Percentiles rank a stretch among this genome's conserved stretches.
Conservation (phyloP, 2,329 filamentous ascomycete species). For the Apiospora arundinis region DNA sequence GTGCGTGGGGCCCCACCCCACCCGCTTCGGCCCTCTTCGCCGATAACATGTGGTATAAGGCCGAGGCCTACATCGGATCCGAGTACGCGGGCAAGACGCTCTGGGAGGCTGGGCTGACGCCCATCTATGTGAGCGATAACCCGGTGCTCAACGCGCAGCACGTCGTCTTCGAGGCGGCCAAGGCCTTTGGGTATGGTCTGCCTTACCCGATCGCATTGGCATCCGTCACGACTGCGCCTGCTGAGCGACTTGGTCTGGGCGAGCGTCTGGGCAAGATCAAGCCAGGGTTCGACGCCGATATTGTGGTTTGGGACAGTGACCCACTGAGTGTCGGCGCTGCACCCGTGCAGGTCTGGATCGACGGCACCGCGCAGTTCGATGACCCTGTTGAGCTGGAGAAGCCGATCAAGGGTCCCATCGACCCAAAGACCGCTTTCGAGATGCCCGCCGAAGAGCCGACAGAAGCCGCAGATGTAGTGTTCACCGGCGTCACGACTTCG, state of each 20-base stretch:
- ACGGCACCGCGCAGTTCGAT: constrained; percentile 64
- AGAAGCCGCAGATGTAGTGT: constrained; percentile 51
- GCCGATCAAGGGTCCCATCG: constrained; percentile 46
- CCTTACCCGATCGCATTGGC: constrained; percentile 66
- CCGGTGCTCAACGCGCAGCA: constrained; percentile 74
- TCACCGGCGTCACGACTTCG: constrained; percentile 62
- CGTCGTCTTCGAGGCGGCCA: constrained; percentile 69
- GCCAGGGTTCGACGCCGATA: constrained; percentile 65
- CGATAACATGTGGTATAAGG: constrained; percentile 77
- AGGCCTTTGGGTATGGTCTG: constrained; percentile 64
- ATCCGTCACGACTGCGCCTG: constrained; percentile 64
- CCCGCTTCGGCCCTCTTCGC: constrained; percentile 71
- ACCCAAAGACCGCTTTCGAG: constrained; percentile 48
- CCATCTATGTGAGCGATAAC: constrained; percentile 74
- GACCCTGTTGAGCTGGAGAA: constrained; percentile 61
- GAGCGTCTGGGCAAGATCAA: constrained; percentile 66
- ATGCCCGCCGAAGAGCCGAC: constrained; percentile 49
- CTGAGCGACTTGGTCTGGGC: constrained; percentile 62
- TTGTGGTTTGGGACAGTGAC: constrained; percentile 69
- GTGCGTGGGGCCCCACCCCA: constrained; percentile 58
- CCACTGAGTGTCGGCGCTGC: constrained; percentile 65
- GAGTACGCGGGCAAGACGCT: constrained; percentile 71
- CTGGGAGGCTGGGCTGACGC: constrained; percentile 68
- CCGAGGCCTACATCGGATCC: constrained; percentile 68
- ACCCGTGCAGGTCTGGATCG: constrained; percentile 69